Evolutionary conservation across 1,284 basidiomycete genomes (phyloP), one percentile per base, ranked within the genome.

Genomic region (Moesziomyces globuligerus): DNA sequence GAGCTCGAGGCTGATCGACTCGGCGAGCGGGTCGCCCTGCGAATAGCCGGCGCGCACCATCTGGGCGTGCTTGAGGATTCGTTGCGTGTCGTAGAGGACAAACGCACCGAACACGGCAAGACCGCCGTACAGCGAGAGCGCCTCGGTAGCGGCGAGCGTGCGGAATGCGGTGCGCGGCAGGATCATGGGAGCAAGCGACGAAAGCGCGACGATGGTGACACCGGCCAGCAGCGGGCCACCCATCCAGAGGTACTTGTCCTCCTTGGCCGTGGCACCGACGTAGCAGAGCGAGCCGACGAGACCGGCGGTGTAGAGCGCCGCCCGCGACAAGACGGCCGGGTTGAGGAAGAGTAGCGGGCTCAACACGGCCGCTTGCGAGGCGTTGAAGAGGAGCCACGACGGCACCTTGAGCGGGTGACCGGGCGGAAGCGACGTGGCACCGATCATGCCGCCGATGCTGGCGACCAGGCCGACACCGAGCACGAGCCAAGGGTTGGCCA

Each of bases 41-140:
- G 91, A 87, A 38, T 84, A 74, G 46, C 92, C 92, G 56, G 85
- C 84, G 76, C 92, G 88, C 18, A 88, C 90, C 82, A 91, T 80
- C 36, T 90, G 87, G 23, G 89, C 92, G 72, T 93, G 88, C 36
- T 88, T 86, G 52, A 94, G 82, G 49, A 94, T 91, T 82, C 92
- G 24, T 89, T 92, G 81, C 88, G 91, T 81, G 90, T 94, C 92
- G 77, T 89, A 94, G 28, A 94, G 88, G 17, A 93, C 90, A 75
- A 94, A 92, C 29, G 90, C 92, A 53, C 90, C 85, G 79, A 95
- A 94, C 4, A 95, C 90, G 24, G 91, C 93, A 34, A 94, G 86
- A 59, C 92, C 92, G 49, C 92, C 92, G 72, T 84, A 83, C 1
- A 94, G 86, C 24, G 89, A 90, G 55, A 95, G 87, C 1, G 89